Evolutionary conservation across 2,329 filamentous ascomycete species (phyloP).

Genomic region (Fusarium chuoi): DNA sequence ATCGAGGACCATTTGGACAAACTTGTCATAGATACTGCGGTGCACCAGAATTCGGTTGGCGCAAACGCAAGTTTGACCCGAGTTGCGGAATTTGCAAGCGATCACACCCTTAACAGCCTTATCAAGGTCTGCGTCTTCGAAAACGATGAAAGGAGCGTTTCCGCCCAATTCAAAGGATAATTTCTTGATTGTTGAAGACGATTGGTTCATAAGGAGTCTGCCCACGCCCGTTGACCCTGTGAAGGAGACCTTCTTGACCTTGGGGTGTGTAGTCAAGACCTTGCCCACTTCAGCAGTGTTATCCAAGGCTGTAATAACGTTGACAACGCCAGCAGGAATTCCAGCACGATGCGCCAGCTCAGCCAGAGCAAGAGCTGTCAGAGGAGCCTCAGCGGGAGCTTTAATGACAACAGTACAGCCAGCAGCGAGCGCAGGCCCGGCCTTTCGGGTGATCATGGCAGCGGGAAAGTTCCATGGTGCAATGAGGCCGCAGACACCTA

Average conservation of each 20-base stretch:
- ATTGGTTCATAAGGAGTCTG: slow-evolving; percentile 73
- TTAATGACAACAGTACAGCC: slow-evolving; percentile 86
- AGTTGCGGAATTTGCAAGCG: slow-evolving; percentile 75
- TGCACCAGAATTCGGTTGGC: slow-evolving; percentile 71
- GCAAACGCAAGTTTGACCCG: slow-evolving; percentile 77
- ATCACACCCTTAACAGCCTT: slow-evolving; percentile 73
- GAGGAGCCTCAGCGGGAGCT: slow-evolving; percentile 88
- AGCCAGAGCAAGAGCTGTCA: slow-evolving; percentile 84
- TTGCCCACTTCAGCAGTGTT: slow-evolving; percentile 84
- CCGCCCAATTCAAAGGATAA: slow-evolving; percentile 79
- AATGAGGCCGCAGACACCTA: slow-evolving; percentile 50
- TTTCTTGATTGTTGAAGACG: slow-evolving; percentile 76
- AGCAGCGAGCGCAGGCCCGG: slow-evolving; percentile 69
- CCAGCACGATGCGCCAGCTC: slow-evolving; percentile 87
- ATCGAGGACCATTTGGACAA: slow-evolving; percentile 59
- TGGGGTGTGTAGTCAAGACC: slow-evolving; percentile 51
- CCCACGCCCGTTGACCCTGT: slow-evolving; percentile 67
- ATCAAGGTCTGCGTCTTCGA: slow-evolving; percentile 79
- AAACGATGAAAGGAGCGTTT: slow-evolving; percentile 81
- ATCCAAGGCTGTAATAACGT: slow-evolving; percentile 79
- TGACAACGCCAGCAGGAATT: slow-evolving; percentile 87
- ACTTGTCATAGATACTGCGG: slow-evolving; percentile 67
- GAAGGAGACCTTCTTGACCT: slow-evolving; percentile 77
- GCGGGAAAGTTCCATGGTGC: slow-evolving; percentile 67
- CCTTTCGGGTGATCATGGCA: slow-evolving; percentile 62